phyloP scores from a whole-genome alignment of 108 stramenopile genomes.

The Mayamaea pseudoterrestris region DNA sequence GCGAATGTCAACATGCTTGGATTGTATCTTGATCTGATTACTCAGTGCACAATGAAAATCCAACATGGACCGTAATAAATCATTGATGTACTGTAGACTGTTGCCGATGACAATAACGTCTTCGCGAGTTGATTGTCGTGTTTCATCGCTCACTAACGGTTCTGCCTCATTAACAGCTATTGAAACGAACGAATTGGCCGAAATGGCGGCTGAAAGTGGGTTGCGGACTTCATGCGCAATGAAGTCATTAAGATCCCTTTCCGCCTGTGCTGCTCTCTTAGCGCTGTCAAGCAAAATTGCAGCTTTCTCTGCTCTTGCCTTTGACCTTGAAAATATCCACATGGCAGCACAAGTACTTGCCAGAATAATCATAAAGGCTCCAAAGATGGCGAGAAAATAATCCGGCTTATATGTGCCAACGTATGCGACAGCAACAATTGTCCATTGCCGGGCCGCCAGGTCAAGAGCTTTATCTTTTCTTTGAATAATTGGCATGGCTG shows the following conservation, averaged over 20 bases:
- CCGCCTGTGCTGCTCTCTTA: slow-evolving; percentile 9
- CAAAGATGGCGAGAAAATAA: slow-evolving; percentile 8
- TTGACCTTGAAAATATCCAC: slow-evolving; percentile 9
- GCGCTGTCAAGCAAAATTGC: slow-evolving; percentile 23
- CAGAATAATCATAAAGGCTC: slow-evolving; percentile 16
- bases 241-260: slow-evolving; percentile 29
- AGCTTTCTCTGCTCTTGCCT: slow-evolving; percentile 20
- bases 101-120: slow-evolving; percentile 30
- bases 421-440: slow-evolving; percentile 15
- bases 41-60: slow-evolving; percentile 39
- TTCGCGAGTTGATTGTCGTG: slow-evolving; percentile 11
- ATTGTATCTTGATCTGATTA: slow-evolving; percentile 19
- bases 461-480: too few species aligned
- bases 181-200: slow-evolving; percentile 33
- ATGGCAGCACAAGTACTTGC: slow-evolving; percentile 16
- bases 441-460: slow-evolving; percentile 22
- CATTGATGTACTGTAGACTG: slow-evolving; percentile 32
- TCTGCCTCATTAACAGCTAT: slow-evolving; percentile 8
- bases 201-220: slow-evolving; percentile 38
- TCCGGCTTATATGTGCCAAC: slow-evolving; percentile 5
- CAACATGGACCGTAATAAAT: slow-evolving; percentile 29
- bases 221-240: slow-evolving; percentile 37
- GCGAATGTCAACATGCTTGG: slow-evolving; percentile 21
- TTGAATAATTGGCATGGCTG: too few species aligned
- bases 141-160: slow-evolving; percentile 1